Conservation (phyloP, 2,329 filamentous ascomycete species). For the Microsporum ferrugineum region DNA sequence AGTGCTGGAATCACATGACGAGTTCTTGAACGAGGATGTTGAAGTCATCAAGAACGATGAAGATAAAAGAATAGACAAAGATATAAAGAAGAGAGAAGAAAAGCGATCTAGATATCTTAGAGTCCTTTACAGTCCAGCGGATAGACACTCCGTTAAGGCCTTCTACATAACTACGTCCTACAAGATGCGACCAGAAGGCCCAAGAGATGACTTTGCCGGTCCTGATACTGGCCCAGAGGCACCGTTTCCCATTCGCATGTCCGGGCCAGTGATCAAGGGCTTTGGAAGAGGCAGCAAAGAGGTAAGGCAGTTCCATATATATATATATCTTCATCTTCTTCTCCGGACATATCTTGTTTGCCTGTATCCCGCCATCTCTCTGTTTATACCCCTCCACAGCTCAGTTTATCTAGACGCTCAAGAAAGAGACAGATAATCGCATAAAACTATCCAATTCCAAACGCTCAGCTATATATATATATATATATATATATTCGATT, state of each 20-base stretch:
- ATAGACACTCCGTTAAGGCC: not conserved
- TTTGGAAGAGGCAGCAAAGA: slow-evolving; percentile 92
- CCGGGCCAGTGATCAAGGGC: slow-evolving; percentile 78
- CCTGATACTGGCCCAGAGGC: slow-evolving; percentile 58
- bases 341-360: not conserved
- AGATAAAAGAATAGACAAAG: not conserved
- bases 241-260: slow-evolving; percentile 74
- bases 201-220: slow-evolving; percentile 62
- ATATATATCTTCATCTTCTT: not conserved
- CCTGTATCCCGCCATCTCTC: not conserved
- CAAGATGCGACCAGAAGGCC: slow-evolving; percentile 38
- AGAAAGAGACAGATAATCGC: not conserved
- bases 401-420: not conserved
- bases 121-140: no score
- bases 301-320: slow-evolving; percentile 34
- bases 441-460: not conserved
- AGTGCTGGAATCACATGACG: not conserved
- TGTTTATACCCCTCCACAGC: not conserved
- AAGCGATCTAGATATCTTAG: no score
- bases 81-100: not conserved
- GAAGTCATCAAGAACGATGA: no score
- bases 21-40: not conserved
- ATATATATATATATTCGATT: not conserved
- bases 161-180: not conserved
- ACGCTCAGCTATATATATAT: not conserved